phyloP scores from a whole-genome alignment of 2,329 filamentous ascomycete genomes.

The Curvularia eragrostidis region DNA sequence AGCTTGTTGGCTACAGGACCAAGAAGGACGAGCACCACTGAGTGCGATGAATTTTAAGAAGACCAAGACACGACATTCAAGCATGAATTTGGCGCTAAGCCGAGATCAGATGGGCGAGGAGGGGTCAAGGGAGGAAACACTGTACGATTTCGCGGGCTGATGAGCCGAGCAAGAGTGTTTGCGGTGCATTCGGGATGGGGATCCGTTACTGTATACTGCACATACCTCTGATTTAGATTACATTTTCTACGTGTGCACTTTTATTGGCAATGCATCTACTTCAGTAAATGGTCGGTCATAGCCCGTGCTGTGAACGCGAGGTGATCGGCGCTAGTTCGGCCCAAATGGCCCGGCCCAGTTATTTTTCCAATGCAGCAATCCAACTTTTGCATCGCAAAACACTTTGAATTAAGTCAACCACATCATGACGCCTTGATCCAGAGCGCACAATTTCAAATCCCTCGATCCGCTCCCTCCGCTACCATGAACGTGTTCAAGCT shows the following conservation, averaged over 20 bases:
- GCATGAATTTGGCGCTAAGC: conserved; percentile 10
- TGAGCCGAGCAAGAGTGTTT: conserved; percentile 25
- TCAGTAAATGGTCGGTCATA: conserved; percentile 1
- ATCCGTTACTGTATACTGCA: conserved; percentile 49
- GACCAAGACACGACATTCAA: conserved; percentile 15
- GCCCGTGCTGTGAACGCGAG: conserved; percentile 8
- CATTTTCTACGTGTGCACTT: conserved; percentile 42
- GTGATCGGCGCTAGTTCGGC: conserved; percentile 28
- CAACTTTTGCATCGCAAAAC: conserved; percentile 26
- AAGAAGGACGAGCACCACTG: conserved; percentile 46
- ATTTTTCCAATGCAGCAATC: conserved; percentile 27
- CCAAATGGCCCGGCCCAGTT: conserved; percentile 26
- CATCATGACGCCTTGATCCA: not conserved
- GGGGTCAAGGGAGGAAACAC: conserved; percentile 11
- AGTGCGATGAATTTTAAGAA: conserved; percentile 17
- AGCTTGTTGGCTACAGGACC: conserved; percentile 83
- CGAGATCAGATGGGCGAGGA: conserved; percentile 3
- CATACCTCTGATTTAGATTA: conserved; percentile 50
- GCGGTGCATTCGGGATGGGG: conserved; percentile 29
- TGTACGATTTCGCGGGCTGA: conserved; percentile 32
- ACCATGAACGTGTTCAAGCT: conserved; percentile 76
- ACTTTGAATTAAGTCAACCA: not conserved
- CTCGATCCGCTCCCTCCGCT: not conserved
- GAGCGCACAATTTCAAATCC: not conserved
- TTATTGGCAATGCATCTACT: conserved; percentile 37